Conservation (phyloP, 2,329 filamentous ascomycete genomes). For the Colletotrichum lini region DNA sequence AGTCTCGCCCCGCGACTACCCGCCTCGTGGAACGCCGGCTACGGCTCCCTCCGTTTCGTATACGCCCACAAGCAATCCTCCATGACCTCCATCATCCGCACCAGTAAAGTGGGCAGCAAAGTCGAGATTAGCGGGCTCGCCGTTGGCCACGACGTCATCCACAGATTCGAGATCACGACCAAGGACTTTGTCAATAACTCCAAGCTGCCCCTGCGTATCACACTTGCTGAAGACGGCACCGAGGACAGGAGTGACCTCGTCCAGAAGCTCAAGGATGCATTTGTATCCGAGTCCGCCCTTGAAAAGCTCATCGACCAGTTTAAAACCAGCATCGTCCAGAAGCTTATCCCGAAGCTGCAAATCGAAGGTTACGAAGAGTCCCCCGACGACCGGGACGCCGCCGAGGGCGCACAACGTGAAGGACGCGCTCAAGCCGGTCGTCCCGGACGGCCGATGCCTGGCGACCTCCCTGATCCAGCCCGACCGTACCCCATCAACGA, state of each 20-base stretch:
- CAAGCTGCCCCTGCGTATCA: slow-evolving; percentile 70
- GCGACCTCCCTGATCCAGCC: slow-evolving; percentile 68
- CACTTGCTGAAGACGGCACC: slow-evolving; percentile 56
- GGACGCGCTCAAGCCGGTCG: slow-evolving; percentile 59
- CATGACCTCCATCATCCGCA: slow-evolving; percentile 85
- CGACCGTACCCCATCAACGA: slow-evolving; percentile 77
- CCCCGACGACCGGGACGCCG: slow-evolving; percentile 57
- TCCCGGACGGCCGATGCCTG: slow-evolving; percentile 52
- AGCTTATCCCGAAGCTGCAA: slow-evolving; percentile 81
- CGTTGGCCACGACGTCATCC: slow-evolving; percentile 84
- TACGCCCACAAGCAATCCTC: slow-evolving; percentile 90
- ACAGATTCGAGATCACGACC: slow-evolving; percentile 80
- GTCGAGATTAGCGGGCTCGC: slow-evolving; percentile 87
- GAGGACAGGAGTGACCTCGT: slow-evolving; percentile 67
- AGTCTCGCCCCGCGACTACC: slow-evolving; percentile 76
- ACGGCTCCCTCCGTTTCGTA: slow-evolving; percentile 82
- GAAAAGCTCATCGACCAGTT: slow-evolving; percentile 79
- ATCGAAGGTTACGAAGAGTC: slow-evolving; percentile 84
- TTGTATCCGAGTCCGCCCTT: slow-evolving; percentile 81
- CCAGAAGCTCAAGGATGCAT: slow-evolving; percentile 71
- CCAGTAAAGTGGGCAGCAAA: slow-evolving; percentile 86
- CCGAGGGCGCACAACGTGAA: slow-evolving; percentile 58
- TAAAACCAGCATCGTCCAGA: slow-evolving; percentile 86
- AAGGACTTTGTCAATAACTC: slow-evolving; percentile 81
- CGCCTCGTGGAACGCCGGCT: slow-evolving; percentile 82